A percentile compares a stretch with the other conserved stretches of the same genome.
Conservation (phyloP, 1,139 yeast species). For the Geotrichum phurueaensis region DNA sequence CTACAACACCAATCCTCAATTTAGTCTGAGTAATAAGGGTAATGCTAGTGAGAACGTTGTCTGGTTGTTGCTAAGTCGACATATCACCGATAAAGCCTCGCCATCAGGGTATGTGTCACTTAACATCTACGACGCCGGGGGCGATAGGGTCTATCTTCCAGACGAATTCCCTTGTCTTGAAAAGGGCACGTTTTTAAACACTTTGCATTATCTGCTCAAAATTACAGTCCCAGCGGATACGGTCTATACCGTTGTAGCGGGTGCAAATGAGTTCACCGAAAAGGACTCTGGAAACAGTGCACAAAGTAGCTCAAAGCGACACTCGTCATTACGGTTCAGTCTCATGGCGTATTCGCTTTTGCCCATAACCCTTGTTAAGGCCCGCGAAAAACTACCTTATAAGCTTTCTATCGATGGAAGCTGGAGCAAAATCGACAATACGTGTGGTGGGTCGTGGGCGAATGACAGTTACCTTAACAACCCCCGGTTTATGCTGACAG, state of each 20-base stretch:
- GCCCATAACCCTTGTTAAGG: constrained; percentile 31
- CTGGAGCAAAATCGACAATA: constrained; percentile 42
- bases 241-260: constrained; percentile 26
- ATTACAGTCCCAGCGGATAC: constrained; percentile 27
- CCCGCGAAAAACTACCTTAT: constrained; percentile 31
- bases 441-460: constrained; percentile 56
- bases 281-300: constrained; percentile 24
- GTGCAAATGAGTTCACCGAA: constrained; percentile 32
- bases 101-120: constrained; percentile 23
- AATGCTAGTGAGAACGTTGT: constrained; percentile 34
- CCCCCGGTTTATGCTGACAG: constrained; percentile 52
- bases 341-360: constrained; percentile 38
- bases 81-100: constrained; percentile 19
- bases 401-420: constrained; percentile 35
- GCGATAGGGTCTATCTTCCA: constrained; percentile 20
- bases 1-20: constrained; percentile 46
- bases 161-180: constrained; percentile 21
- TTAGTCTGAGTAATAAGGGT: constrained; percentile 39
- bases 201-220: constrained; percentile 28
- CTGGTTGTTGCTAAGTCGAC: constrained; percentile 47
- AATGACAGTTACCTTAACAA: constrained; percentile 48
- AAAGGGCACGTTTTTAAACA: constrained; percentile 28
- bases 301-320: constrained; percentile 31
- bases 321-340: constrained; percentile 33
- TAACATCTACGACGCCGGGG: constrained; percentile 23